Percentiles rank a stretch among this genome's conserved stretches.
Evolutionary conservation across 2,329 filamentous ascomycete species (phyloP).

Genomic region (Colletotrichum simmondsii): DNA sequence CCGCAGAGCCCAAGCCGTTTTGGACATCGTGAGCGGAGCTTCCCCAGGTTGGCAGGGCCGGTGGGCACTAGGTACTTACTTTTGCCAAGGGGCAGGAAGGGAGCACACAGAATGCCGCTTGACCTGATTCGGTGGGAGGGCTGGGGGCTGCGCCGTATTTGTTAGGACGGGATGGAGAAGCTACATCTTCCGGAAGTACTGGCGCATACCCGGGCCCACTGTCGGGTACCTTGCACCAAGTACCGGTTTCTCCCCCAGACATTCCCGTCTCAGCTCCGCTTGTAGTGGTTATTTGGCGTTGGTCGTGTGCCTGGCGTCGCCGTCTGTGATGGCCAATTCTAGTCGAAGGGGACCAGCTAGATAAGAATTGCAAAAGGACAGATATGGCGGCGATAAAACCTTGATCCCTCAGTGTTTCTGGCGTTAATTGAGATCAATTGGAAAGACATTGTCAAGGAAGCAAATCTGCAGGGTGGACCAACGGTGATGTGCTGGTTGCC

Average conservation of each 20-base stretch:
- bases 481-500: not conserved
- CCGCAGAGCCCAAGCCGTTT: not conserved
- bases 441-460: no score
- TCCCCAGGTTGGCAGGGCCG: not conserved
- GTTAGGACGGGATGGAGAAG: not conserved
- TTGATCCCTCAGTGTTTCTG: not conserved
- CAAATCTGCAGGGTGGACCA: not conserved
- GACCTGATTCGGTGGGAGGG: slow-evolving; percentile 14
- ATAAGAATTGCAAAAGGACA: not conserved
- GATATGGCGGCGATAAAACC: not conserved
- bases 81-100: not conserved
- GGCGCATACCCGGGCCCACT: slow-evolving; percentile 8
- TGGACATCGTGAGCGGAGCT: not conserved
- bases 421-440: not conserved
- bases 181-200: slow-evolving; percentile 11
- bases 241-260: not conserved
- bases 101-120: slow-evolving; percentile 12
- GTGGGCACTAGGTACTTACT: no score
- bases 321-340: not conserved
- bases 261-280: not conserved
- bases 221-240: slow-evolving; percentile 2
- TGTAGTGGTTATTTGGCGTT: not conserved
- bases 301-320: not conserved
- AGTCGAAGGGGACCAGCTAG: not conserved
- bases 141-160: not conserved